Evolutionary conservation across 2,329 filamentous ascomycete genomes (phyloP).

Genomic region (Penicillium thymicola): DNA sequence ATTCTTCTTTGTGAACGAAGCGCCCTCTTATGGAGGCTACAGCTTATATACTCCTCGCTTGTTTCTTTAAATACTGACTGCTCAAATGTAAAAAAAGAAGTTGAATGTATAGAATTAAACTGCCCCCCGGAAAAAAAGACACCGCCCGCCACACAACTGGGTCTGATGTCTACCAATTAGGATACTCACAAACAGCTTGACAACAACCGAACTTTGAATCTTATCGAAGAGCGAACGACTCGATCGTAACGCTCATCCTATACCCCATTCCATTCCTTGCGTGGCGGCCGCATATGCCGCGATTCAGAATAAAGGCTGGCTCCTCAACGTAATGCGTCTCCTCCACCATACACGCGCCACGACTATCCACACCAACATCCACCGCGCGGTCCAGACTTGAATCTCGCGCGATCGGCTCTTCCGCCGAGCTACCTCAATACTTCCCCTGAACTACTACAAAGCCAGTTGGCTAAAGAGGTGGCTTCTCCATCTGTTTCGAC

Average conservation of each 20-base stretch:
- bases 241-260: not conserved
- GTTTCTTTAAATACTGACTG: not conserved
- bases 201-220: constrained; percentile 2
- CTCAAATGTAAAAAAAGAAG: not conserved
- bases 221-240: not conserved
- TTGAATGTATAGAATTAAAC: constrained; percentile 1
- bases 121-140: constrained; percentile 4
- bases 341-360: constrained; percentile 33
- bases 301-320: constrained; percentile 37
- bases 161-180: constrained; percentile 11
- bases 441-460: constrained; percentile 9
- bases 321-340: constrained; percentile 39
- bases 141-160: constrained; percentile 8
- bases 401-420: constrained; percentile 14
- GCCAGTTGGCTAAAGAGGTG: constrained; percentile 29
- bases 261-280: constrained; percentile 17
- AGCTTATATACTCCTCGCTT: constrained; percentile 4
- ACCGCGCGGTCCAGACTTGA: constrained; percentile 25
- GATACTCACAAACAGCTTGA: constrained; percentile 7
- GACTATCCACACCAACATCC: constrained; percentile 22
- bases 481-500: constrained; percentile 27
- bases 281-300: constrained; percentile 39
- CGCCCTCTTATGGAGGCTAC: not conserved
- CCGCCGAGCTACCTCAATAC: constrained; percentile 14
- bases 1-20: not conserved